phyloP scores from a whole-genome alignment of 1,139 yeast genomes.

The Sugiyamaella japonica region DNA sequence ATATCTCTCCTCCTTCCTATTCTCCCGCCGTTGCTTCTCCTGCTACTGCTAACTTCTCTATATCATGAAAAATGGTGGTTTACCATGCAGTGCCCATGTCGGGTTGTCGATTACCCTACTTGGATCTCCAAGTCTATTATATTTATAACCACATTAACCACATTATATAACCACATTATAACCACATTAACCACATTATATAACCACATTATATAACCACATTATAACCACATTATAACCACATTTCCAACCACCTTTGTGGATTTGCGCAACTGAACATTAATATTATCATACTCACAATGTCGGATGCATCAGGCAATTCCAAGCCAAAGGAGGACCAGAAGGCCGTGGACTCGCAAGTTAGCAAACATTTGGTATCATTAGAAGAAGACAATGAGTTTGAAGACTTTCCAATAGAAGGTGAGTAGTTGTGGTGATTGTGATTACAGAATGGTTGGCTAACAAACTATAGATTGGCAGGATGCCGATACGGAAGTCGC shows the following conservation, averaged over 20 bases:
- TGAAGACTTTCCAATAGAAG: slow-evolving; percentile 90
- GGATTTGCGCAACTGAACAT: too few relatives aligned
- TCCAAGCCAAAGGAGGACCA: slow-evolving; percentile 8
- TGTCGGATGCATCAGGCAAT: slow-evolving; percentile 11
- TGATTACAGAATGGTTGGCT: neutral
- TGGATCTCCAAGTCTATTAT: neutral
- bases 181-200: neutral
- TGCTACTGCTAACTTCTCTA: neutral
- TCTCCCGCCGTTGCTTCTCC: neutral
- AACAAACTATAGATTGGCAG: slow-evolving; percentile 48
- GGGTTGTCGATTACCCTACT: neutral
- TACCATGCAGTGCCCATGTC: slow-evolving; percentile 16
- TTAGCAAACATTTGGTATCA: slow-evolving; percentile 46
- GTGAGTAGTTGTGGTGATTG: slow-evolving; percentile 43
- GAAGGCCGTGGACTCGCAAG: slow-evolving; percentile 12
- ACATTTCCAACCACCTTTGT: neutral
- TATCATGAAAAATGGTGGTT: slow-evolving; percentile 15
- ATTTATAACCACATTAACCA: too few relatives aligned
- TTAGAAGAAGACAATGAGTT: slow-evolving; percentile 93
- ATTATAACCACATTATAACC: too few relatives aligned
- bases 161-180: too few relatives aligned
- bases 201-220: too few relatives aligned
- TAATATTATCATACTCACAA: neutral
- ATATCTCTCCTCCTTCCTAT: neutral
- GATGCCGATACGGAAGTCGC: slow-evolving; percentile 48